Percentiles rank a stretch among this genome's conserved stretches.
Conservation (phyloP, 768 basidiomycete genomes). For the Lyophyllum atratum region DNA sequence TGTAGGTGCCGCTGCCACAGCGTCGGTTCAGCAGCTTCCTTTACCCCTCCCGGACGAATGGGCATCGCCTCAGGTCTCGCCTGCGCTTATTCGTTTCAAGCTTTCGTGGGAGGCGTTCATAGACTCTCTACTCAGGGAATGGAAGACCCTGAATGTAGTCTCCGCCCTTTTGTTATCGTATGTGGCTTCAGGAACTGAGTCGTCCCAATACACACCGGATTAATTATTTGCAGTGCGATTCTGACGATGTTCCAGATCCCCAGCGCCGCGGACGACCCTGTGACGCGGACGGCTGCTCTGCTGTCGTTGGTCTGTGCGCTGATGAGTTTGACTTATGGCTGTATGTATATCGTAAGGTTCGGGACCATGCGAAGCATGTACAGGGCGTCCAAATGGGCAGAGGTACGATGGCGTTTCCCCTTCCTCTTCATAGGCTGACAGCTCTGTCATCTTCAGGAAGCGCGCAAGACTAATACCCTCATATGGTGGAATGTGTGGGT, state of each 20-base stretch:
- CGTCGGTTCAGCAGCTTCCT: slow-evolving; percentile 19
- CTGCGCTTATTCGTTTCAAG: slow-evolving; percentile 65
- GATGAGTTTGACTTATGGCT: slow-evolving; percentile 61
- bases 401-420: slow-evolving; percentile 32
- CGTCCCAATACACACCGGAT: not conserved
- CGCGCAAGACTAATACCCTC: slow-evolving; percentile 35
- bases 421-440: not conserved
- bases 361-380: slow-evolving; percentile 64
- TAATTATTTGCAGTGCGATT: slow-evolving; percentile 16
- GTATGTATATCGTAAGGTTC: slow-evolving; percentile 61
- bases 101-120: slow-evolving; percentile 16
- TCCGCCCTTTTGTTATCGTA: slow-evolving; percentile 22
- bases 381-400: slow-evolving; percentile 61
- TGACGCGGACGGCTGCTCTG: slow-evolving; percentile 54
- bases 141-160: slow-evolving; percentile 21
- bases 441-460: slow-evolving; percentile 47
- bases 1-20: slow-evolving; percentile 21
- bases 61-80: slow-evolving; percentile 56
- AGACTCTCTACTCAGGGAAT: slow-evolving; percentile 21
- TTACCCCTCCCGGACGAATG: slow-evolving; percentile 58
- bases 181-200: not conserved
- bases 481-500: slow-evolving; percentile 65
- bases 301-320: slow-evolving; percentile 56
- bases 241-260: slow-evolving; percentile 23
- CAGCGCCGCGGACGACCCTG: slow-evolving; percentile 45